Base-by-base conservation (phyloP, 2,329 filamentous ascomycete genomes). In the Nemania sp. region DNA sequence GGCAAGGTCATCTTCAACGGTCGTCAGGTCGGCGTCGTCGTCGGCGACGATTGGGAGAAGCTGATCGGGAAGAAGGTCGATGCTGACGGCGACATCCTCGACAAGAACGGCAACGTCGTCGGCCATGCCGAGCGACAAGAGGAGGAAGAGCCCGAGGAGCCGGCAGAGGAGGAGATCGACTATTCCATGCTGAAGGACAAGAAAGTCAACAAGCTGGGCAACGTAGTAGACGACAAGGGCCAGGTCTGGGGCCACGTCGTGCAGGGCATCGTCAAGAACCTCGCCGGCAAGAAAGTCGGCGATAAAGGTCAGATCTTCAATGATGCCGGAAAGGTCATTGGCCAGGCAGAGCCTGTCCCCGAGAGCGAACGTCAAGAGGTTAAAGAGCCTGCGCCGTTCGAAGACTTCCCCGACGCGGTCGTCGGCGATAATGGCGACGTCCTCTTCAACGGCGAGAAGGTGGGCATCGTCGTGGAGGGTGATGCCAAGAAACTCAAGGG, bases 301-400 rank as follows among this genome's bases (percentile, higher is more conserved):
- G 85, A 84, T 55, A 76, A 89, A 37, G 89, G 89, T 46, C 80
- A 88, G 65, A 87, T 91, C 76, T 91, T 86, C 85, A 87, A 87
- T 69, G 87, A 90, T 62, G 79, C 80, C 5, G 89, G 89, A 62
- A 84, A 90, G 72, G 79, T 89, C 39, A 83, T 91, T 52, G 89
- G 89, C 32, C 83, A 83, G 54, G 86, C 82, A 45, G 87, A 91
- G 74, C 82, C 88, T 12, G 83, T 89, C 60, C 83, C 87, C 2
- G 77, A 81, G 3, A 74, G 73, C 15, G 83, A 87, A 65, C 78
- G 80, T 3, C 81, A 83, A 39, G 80, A 81, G 1, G 67, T 72
- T 20, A 76, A 76, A 59, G 78, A 80, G 13, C 75, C 77, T 2
- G 75, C 81, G 1, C 84, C 84, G 0, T 87, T 87, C 52, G 83